Percentiles rank a stretch among this genome's conserved stretches.
These are phyloP conservation scores for Gossypium turneri DNA, from an alignment of 345 rosid species.

Conservation along the genomic window DNA sequence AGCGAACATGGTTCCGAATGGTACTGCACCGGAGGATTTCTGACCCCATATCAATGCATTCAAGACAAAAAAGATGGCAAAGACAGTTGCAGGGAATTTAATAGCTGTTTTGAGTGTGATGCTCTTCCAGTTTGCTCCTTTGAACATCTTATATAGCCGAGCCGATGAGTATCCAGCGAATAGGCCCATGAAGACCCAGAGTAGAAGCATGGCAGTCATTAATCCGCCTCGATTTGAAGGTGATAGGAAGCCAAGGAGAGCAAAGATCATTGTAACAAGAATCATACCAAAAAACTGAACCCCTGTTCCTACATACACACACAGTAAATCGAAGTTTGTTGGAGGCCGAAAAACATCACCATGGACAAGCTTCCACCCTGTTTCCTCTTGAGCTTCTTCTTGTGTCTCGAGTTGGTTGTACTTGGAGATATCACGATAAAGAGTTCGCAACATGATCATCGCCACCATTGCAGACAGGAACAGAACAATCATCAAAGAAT, in stretches of 20 bases:
- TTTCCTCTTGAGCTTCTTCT: conserved; percentile 91
- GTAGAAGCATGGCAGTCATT: conserved; percentile 85
- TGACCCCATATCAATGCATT: conserved; percentile 91
- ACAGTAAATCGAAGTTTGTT: conserved; percentile 60
- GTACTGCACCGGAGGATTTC: conserved; percentile 89
- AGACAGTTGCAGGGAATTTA: conserved; percentile 67
- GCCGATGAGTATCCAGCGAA: conserved; percentile 77
- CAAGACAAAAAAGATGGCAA: conserved; percentile 63
- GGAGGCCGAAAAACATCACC: conserved; percentile 95
- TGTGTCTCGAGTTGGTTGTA: conserved; percentile 94
- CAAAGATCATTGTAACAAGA: conserved; percentile 86
- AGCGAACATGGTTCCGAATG: conserved; percentile 95
- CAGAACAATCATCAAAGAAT: conserved; percentile 90
- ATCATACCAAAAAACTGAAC: conserved; percentile 88
- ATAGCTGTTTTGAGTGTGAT: conserved; percentile 71
- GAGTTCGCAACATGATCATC: conserved; percentile 92
- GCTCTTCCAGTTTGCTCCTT: conserved; percentile 85
- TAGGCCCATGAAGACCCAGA: conserved; percentile 94
- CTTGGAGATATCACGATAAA: conserved; percentile 85
- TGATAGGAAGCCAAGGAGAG: conserved; percentile 85
- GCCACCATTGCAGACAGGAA: conserved; percentile 98
- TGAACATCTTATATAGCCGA: conserved; percentile 74
- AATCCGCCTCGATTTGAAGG: conserved; percentile 91
- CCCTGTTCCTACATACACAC: conserved; percentile 85
- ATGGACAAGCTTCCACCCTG: conserved; percentile 92